Evolutionary conservation across 2,329 filamentous ascomycete genomes (phyloP), one percentile per base, ranked within the genome.

Genomic region (Ascocoryne sarcoides): DNA sequence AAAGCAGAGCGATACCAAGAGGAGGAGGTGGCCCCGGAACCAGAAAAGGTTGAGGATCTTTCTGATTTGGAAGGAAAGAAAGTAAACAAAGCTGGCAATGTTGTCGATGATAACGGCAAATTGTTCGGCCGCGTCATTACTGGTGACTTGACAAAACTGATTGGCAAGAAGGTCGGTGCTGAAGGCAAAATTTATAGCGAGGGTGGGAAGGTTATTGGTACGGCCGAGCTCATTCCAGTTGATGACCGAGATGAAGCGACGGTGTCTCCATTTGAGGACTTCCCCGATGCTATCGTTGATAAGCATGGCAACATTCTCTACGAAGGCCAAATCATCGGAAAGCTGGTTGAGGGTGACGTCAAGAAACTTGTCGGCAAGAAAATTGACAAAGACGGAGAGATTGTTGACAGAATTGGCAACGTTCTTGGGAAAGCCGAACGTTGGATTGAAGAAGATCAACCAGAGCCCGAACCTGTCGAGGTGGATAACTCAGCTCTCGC

Each of bases 121-220:
- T 54, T 75, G 2, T 63, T 84, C 48, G 82, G 77, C 12, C 76
- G 75, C 33, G 66, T 87, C 10, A 62, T 75, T 23, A 71, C 80
- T 49, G 82, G 82, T 28, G 73, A 79, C 12, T 51, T 75, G 14
- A 74, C 79, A 60, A 68, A 81, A 46, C 69, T 85, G 4, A 60
- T 79, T 21, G 79, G 79, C 51, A 76, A 73, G 53, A 73, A 74
- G 54, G 66, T 76, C 23, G 80, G 84, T 46, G 75, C 74, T 39
- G 63, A 82, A 26, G 82, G 82, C 32, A 69, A 81, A 48, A 79
- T 86, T 62, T 85, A 77, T 75, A 79, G 79, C 54, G 79, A 84
- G 45, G 67, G 68, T 4, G 82, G 82, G 45, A 75, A 84, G 58
- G 67, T 82, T 28, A 72, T 85, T 37, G 82, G 82, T 20, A 73